Percentiles rank a stretch among this genome's conserved stretches.
phyloP scores from a whole-genome alignment of 257 asterid species.

The Nicotiana paniculata region DNA sequence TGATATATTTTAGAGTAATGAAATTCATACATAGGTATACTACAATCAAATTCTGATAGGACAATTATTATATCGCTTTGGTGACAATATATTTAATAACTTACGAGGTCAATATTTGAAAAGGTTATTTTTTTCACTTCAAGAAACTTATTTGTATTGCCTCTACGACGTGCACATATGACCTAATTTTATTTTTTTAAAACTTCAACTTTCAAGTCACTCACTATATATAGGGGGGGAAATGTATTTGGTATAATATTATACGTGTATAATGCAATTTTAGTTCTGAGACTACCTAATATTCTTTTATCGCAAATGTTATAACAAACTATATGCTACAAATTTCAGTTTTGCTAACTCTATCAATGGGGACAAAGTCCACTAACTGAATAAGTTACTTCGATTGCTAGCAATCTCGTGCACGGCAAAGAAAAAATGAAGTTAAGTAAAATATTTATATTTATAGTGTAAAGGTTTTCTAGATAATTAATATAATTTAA shows the following conservation, averaged over 20 bases:
- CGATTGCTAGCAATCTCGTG: not conserved
- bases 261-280: too few species aligned
- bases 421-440: not conserved
- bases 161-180: not conserved
- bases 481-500: too few species aligned
- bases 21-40: not conserved
- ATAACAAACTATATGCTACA: not conserved
- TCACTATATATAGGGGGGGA: too few species aligned
- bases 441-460: too few species aligned
- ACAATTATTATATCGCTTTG: not conserved
- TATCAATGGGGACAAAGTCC: not conserved
- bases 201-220: not conserved
- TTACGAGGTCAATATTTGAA: not conserved
- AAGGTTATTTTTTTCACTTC: not conserved
- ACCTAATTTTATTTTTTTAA: not conserved
- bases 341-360: constrained; percentile 8
- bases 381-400: not conserved
- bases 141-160: not conserved
- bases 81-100: not conserved
- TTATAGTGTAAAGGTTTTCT: too few species aligned
- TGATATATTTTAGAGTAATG: not conserved
- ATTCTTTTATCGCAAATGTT: not conserved
- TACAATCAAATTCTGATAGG: not conserved
- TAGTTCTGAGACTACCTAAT: not conserved
- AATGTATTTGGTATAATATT: too few species aligned